phyloP scores from a whole-genome alignment of 139 green algal species.

The Coccomyxa sp. region DNA sequence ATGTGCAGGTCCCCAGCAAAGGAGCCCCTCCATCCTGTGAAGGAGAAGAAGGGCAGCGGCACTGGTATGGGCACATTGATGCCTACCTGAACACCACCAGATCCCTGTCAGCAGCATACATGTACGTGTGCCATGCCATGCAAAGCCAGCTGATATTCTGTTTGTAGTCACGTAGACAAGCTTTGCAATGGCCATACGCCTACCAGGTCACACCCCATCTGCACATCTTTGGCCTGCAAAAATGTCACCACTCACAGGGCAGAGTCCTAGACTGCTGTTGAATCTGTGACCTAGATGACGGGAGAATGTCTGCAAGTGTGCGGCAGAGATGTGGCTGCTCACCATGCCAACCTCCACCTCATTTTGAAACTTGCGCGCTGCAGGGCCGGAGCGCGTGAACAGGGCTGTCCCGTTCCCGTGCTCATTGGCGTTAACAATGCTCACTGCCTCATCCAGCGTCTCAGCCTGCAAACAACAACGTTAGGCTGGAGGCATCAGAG shows the following conservation, averaged over 20 bases:
- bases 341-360: constrained; percentile 46
- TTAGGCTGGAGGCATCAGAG: too few species aligned
- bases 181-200: not conserved
- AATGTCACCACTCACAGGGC: too few species aligned
- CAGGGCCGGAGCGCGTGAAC: constrained; percentile 74
- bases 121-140: too few species aligned
- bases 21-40: constrained; percentile 87
- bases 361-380: constrained; percentile 80
- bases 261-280: too few species aligned
- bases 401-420: constrained; percentile 94
- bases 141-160: too few species aligned
- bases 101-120: not conserved
- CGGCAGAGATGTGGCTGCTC: too few species aligned
- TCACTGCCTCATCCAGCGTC: constrained; percentile 82
- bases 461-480: constrained; percentile 33
- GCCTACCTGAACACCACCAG: constrained; percentile 44
- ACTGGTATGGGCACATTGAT: constrained; percentile 98
- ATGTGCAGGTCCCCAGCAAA: constrained; percentile 89
- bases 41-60: constrained; percentile 94
- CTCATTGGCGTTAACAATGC: constrained; percentile 83
- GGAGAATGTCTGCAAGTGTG: not conserved
- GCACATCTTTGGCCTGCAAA: too few species aligned
- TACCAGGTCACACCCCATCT: not conserved
- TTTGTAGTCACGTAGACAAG: not conserved
- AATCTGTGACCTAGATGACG: too few species aligned